phyloP scores from a whole-genome alignment of 208 protist genomes.

The Leishmania turanica region DNA sequence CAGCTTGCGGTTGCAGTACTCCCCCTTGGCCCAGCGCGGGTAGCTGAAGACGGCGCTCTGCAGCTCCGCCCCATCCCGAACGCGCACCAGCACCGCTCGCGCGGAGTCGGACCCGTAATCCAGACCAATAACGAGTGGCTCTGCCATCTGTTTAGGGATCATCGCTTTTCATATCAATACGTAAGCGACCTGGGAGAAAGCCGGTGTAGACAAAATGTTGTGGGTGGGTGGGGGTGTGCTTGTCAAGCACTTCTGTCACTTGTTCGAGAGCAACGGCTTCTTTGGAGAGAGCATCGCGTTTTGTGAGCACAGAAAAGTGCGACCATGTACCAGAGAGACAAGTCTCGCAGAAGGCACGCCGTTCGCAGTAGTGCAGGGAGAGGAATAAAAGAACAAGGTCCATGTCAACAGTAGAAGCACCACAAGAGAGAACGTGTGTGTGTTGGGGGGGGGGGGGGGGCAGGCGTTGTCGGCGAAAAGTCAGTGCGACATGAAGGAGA shows the following conservation, averaged over 20 bases:
- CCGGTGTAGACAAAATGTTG: not conserved
- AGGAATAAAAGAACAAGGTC: not conserved
- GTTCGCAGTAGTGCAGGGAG: not conserved
- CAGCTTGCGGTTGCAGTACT: constrained; percentile 38
- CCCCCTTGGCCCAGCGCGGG: constrained; percentile 39
- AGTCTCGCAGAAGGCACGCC: not conserved
- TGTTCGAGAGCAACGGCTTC: not conserved
- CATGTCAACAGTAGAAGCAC: not conserved
- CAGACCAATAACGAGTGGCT: constrained; percentile 49
- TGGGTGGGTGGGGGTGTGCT: not conserved
- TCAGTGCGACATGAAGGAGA: not conserved
- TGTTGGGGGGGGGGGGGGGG: not conserved
- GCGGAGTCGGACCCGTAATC: constrained; percentile 64
- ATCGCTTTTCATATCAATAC: not conserved
- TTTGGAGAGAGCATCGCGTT: not conserved
- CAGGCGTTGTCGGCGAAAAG: not conserved
- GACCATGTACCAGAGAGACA: not conserved
- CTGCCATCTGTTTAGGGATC: not conserved
- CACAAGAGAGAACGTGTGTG: not conserved
- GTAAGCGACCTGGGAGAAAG: not conserved
- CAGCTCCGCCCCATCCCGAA: constrained; percentile 45
- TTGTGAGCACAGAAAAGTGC: not conserved
- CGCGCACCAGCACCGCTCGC: constrained; percentile 48
- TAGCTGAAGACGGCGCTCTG: constrained; percentile 41
- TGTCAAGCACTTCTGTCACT: not conserved